Conservation (phyloP, 208 protist genomes). For the Leishmania guyanensis region DNA sequence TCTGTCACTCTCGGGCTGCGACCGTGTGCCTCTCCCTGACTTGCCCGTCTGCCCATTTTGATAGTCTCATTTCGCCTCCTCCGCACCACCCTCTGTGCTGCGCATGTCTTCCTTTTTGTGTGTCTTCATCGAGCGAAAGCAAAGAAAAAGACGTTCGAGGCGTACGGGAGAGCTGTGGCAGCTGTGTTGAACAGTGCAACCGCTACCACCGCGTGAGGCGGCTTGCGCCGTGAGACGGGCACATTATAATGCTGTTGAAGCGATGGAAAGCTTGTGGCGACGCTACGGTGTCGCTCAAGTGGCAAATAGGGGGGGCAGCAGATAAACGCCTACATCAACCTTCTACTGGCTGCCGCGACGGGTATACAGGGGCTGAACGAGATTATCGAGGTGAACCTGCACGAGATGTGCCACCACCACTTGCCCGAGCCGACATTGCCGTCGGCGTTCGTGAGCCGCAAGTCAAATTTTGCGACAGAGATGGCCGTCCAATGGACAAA, state of each 20-base stretch:
- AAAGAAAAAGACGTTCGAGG: background rate
- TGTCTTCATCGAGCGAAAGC: background rate
- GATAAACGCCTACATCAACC: background rate
- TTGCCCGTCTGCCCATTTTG: background rate
- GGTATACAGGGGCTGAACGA: background rate
- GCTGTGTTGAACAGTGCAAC: constrained; percentile 37
- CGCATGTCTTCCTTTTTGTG: background rate
- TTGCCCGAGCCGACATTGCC: constrained; percentile 35
- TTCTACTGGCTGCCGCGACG: background rate
- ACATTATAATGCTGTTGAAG: constrained; percentile 54
- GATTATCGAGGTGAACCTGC: constrained; percentile 39
- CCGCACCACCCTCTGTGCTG: background rate
- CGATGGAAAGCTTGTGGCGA: constrained; percentile 31
- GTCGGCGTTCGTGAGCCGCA: constrained; percentile 40
- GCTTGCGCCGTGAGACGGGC: constrained; percentile 53
- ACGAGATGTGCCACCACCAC: constrained; percentile 46
- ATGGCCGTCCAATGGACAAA: constrained; percentile 41
- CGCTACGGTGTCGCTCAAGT: constrained; percentile 37
- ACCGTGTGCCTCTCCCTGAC: background rate
- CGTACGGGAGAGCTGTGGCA: constrained; percentile 55
- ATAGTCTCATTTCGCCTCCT: background rate
- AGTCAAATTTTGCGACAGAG: constrained; percentile 34
- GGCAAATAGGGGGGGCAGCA: background rate
- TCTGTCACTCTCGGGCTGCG: background rate
- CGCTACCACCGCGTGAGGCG: constrained; percentile 38